Evolutionary conservation across 2,329 filamentous ascomycete genomes (phyloP), one percentile per base, ranked within the genome.

Genomic region (Periconia sp.): DNA sequence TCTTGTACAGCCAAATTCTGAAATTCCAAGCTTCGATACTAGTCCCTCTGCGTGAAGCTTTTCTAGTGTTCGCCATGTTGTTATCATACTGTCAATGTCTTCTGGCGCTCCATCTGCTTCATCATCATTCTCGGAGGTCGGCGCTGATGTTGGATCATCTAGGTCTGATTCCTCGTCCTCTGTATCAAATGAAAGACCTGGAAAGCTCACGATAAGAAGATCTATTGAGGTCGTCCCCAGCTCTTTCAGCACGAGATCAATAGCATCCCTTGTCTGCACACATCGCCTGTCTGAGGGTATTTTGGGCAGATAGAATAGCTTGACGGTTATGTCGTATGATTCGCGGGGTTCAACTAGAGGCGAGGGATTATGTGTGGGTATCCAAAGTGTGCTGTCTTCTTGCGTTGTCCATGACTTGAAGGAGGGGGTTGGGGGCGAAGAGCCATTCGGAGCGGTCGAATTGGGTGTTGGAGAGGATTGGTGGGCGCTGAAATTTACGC

Each of bases 261-360:
- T 78, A 1, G 94, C 92, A 63, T 95, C 88, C 41, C 80, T 73
- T 7, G 88, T 87, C 65, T 96, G 86, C 40, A 78, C 76, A 54
- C 81, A 82, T 46, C 92, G 83, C 52, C 84, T 74, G 13, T 79
- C 78, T 2, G 82, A 73, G 8, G 85, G 78, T 39, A 89, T 82
- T 13, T 81, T 82, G 3, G 90, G 87, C 19, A 97, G 80, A 71
- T 94, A 95, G 77, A 99, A 99, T 16, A 99, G 74, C 73, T 99
- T 99, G 48, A 94, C 86, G 1, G 92, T 96, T 62, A 96, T 91
- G 65, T 96, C 91, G 75, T 99, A 99, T 56, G 91, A 85, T 46
- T 81, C 78, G 18, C 87, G 78, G 56, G 95, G 91, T 65, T 99
- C 94, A 22, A 83, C 78, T 32, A 99, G 76, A 0, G 87, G 87